Evolutionary conservation across 202 grass and related monocot species (phyloP), one percentile per base, ranked within the genome.

Genomic region (Panicum virgatum): DNA sequence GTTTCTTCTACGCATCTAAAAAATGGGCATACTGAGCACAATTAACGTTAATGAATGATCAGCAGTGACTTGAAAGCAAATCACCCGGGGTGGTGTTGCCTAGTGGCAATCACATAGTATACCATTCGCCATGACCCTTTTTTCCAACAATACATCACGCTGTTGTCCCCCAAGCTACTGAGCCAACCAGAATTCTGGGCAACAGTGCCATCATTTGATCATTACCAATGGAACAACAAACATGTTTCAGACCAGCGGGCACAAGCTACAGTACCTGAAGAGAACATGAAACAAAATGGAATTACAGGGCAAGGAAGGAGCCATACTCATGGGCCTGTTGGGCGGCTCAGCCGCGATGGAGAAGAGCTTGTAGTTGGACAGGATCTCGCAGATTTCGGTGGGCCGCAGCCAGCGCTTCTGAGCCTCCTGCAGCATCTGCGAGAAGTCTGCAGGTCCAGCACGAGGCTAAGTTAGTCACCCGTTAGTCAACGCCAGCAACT

Each of bases 351-450:
- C 72, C 10, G 90, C 66, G 73, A 96, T 94, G 12, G 59, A 65
- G 60, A 92, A 90, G 60, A 80, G 73, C 80, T 75, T 90, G 80
- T 96, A 81, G 71, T 92, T 96, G 38, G 80, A 82, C 42, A 96
- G 88, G 48, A 96, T 92, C 80, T 90, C 88, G 42, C 85, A 90
- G 48, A 96, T 88, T 92, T 96, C 93, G 16, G 87, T 86, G 45
- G 90, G 88, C 11, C 93, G 87, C 72, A 96, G 72, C 93, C 93
- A 96, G 48, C 93, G 66, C 61, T 61, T 87, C 48, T 80, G 83
- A 60, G 93, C 93, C 72, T 92, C 93, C 76, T 76, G 46, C 53
- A 92, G 47, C 62, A 92, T 75, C 57, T 92, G 90, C 7, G 89
- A 84, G 77, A 96, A 84, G 86, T 90, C 90, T 96, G 90, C 76